Evolutionary conservation across 2,329 filamentous ascomycete genomes (phyloP), one percentile per base, ranked within the genome.

Genomic region (Beauveria pseudobassiana): DNA sequence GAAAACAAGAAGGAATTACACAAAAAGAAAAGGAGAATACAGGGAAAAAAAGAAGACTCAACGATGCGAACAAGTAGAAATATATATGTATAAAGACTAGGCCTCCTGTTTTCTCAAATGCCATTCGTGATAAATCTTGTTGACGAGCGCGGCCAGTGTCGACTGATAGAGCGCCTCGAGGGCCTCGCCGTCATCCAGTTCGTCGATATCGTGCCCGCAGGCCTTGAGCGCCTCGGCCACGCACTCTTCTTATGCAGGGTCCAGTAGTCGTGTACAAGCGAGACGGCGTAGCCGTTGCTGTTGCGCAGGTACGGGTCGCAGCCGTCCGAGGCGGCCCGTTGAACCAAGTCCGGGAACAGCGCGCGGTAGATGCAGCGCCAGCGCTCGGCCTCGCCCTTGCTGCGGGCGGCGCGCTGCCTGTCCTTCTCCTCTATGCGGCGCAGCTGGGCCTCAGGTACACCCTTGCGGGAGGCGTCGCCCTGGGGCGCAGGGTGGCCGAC

Each of bases 121-220:
- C 40, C 46, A 45, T 10, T 52, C 48, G 48, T 45, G 38, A 38
- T 59, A 59, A 4, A 59, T 24, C 26, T 45, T 52, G 26, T 3
- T 9, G 40, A 59, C 30, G 24, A 59, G 57, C 9, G 5, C 26
- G 40, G 22, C 14, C 3, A 59, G 48, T 18, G 38, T 59, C 30
- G 14, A 8, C 14, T 43, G 3, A 40, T 52, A 52, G 22, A 59
- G 38, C 5, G 24, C 18, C 3, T 28, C 3, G 24, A 63, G 40
- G 60, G 66, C 20, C 42, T 59, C 20, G 52, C 50, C 16, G 62
- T 64, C 12, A 8, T 66, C 69, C 1, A 71, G 63, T 63, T 76
- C 68, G 20, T 66, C 65, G 1, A 69, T 7, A 24, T 22, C 18
- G 18, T 49, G 16, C 4, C 56, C 56, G 34, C 22, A 51, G 12